Conservation (phyloP, 108 stramenopile genomes). For the Cyclotella kingstonii region DNA sequence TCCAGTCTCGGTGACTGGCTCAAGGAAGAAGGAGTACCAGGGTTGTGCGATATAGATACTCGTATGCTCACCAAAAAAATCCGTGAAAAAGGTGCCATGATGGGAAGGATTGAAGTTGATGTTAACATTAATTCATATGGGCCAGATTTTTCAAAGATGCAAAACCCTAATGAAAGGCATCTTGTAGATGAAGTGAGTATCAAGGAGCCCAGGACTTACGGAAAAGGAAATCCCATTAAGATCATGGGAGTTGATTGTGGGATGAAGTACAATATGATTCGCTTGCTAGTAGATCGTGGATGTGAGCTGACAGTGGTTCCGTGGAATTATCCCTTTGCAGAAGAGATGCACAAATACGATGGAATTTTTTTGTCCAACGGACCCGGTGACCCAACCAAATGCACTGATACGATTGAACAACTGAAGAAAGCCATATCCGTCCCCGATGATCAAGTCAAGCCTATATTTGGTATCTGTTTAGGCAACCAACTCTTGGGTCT, state of each 20-base stretch:
- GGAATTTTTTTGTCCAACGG: slow-evolving; percentile 97
- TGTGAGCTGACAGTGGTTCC: slow-evolving; percentile 97
- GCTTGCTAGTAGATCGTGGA: slow-evolving; percentile 87
- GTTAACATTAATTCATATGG: slow-evolving; percentile 46
- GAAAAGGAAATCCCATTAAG: slow-evolving; percentile 88
- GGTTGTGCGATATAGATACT: slow-evolving; percentile 93
- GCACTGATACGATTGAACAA: slow-evolving; percentile 78
- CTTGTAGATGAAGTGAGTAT: slow-evolving; percentile 93
- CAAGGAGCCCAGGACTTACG: slow-evolving; percentile 80
- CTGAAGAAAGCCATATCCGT: slow-evolving; percentile 70
- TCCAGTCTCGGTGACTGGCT: slow-evolving; percentile 94
- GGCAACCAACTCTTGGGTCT: slow-evolving; percentile 97
- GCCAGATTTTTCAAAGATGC: slow-evolving; percentile 56
- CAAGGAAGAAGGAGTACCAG: slow-evolving; percentile 93
- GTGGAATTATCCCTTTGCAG: slow-evolving; percentile 89
- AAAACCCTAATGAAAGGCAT: slow-evolving; percentile 89
- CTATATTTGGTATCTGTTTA: slow-evolving; percentile 98
- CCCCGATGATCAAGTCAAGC: slow-evolving; percentile 84
- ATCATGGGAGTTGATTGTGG: slow-evolving; percentile 96
- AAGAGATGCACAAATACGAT: slow-evolving; percentile 85
- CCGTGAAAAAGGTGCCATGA: slow-evolving; percentile 91
- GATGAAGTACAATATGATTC: slow-evolving; percentile 99
- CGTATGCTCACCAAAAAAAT: slow-evolving; percentile 97
- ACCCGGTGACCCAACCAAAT: slow-evolving; percentile 96
- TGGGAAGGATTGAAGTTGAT: slow-evolving; percentile 91